phyloP scores from a whole-genome alignment of 2,329 filamentous ascomycete species.

The Xylaria sp. region DNA sequence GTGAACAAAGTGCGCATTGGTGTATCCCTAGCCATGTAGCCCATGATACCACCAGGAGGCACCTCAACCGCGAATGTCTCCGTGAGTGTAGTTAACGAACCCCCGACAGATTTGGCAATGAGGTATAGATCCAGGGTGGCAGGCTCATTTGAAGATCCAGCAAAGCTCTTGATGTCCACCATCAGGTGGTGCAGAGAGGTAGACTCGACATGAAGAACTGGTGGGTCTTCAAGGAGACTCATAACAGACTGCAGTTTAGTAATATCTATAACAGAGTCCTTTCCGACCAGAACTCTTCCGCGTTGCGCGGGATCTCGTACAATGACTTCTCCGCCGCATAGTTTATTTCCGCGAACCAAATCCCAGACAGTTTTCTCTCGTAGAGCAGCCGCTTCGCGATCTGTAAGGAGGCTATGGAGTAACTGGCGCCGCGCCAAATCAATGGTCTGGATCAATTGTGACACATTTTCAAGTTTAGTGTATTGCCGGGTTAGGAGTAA shows the following conservation, averaged over 20 bases:
- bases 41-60: constrained; percentile 76
- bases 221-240: constrained; percentile 90
- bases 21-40: constrained; percentile 69
- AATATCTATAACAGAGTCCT: constrained; percentile 92
- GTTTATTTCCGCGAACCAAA: constrained; percentile 90
- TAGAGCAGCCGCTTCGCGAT: constrained; percentile 80
- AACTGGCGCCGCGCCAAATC: constrained; percentile 89
- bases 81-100: constrained; percentile 74
- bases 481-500: constrained; percentile 87
- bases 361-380: constrained; percentile 96
- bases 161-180: constrained; percentile 84
- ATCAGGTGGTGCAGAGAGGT: constrained; percentile 82
- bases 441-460: constrained; percentile 81
- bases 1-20: constrained; percentile 88
- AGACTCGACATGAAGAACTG: constrained; percentile 72
- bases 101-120: constrained; percentile 74
- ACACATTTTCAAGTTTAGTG: constrained; percentile 80
- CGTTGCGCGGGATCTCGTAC: constrained; percentile 87
- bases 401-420: constrained; percentile 91
- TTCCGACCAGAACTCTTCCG: constrained; percentile 86
- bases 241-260: constrained; percentile 94
- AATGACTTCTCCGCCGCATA: constrained; percentile 92
- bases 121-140: constrained; percentile 82
- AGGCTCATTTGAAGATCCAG: constrained; percentile 78
- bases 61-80: constrained; percentile 86